phyloP scores from a whole-genome alignment of 352 stramenopile species.

The Peronospora farinosa region DNA sequence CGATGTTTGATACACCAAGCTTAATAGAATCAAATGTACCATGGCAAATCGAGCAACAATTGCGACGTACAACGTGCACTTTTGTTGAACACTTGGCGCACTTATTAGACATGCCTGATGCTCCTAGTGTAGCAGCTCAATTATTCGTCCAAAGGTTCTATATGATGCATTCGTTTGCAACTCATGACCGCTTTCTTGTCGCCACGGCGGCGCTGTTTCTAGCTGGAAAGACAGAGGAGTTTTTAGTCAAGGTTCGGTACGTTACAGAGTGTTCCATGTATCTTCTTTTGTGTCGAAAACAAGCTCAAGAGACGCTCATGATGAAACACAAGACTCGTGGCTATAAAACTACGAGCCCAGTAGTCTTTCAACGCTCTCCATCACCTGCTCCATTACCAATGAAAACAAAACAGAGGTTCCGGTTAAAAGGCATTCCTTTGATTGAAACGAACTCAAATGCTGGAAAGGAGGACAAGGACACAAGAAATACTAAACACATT shows the following conservation, averaged over 20 bases:
- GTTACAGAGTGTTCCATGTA: slow-evolving; percentile 73
- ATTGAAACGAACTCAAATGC: slow-evolving; percentile 49
- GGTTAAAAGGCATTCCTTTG: slow-evolving; percentile 26
- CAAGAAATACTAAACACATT: slow-evolving; percentile 52
- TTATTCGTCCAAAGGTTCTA: slow-evolving; percentile 76
- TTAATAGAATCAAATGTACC: slow-evolving; percentile 37
- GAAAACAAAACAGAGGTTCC: slow-evolving; percentile 26
- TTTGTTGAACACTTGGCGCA: slow-evolving; percentile 63
- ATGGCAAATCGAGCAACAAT: slow-evolving; percentile 53
- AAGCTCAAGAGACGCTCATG: slow-evolving; percentile 31
- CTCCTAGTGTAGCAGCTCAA: slow-evolving; percentile 49
- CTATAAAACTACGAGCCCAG: slow-evolving; percentile 13
- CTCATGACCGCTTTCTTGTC: slow-evolving; percentile 75
- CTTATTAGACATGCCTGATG: slow-evolving; percentile 55
- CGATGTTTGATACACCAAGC: slow-evolving; percentile 42
- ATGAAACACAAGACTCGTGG: slow-evolving; percentile 13
- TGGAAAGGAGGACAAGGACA: slow-evolving; percentile 50
- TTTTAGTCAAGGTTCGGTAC: slow-evolving; percentile 68
- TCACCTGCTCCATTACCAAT: slow-evolving; percentile 9
- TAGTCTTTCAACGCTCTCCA: slow-evolving; percentile 6
- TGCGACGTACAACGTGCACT: slow-evolving; percentile 55
- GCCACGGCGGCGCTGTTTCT: slow-evolving; percentile 72
- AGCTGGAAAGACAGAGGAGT: slow-evolving; percentile 69
- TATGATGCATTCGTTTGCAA: slow-evolving; percentile 68
- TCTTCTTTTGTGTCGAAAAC: slow-evolving; percentile 42